Evolutionary conservation across 306 rosid species (phyloP).

Genomic region (Luffa acutangula): DNA sequence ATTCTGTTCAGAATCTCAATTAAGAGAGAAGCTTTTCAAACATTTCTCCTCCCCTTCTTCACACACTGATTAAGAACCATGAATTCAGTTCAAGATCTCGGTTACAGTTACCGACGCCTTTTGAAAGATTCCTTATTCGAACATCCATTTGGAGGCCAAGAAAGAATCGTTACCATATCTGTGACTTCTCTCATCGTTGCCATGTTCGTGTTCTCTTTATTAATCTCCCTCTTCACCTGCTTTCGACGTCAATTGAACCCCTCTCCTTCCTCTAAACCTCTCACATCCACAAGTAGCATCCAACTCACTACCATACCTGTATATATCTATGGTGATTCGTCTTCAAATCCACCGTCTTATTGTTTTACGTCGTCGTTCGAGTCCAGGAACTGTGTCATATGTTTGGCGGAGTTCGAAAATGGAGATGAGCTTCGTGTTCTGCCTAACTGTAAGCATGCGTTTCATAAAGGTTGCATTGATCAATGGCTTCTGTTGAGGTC

Average conservation of each 20-base stretch:
- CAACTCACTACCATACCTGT: not conserved
- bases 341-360: not conserved
- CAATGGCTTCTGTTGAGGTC: not conserved
- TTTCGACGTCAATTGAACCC: not conserved
- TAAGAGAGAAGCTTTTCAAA: not conserved
- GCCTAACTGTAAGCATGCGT: not conserved
- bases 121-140: slow-evolving; percentile 1
- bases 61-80: not conserved
- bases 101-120: not conserved
- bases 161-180: not conserved
- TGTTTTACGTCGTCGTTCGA: not conserved
- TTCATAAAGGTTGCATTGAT: slow-evolving; percentile 10
- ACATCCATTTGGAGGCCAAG: slow-evolving; percentile 3
- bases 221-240: slow-evolving; percentile 1
- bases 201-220: not conserved
- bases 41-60: not conserved
- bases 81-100: not conserved
- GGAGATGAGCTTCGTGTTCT: slow-evolving; percentile 4
- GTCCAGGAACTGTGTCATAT: not conserved
- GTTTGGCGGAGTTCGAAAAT: not conserved
- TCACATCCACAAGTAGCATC: not conserved
- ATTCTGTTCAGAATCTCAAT: not conserved
- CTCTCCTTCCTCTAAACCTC: not conserved
- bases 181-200: not conserved
- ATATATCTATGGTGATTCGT: not conserved